phyloP scores from a whole-genome alignment of 768 basidiomycete genomes.

The Lenzites betulinus region DNA sequence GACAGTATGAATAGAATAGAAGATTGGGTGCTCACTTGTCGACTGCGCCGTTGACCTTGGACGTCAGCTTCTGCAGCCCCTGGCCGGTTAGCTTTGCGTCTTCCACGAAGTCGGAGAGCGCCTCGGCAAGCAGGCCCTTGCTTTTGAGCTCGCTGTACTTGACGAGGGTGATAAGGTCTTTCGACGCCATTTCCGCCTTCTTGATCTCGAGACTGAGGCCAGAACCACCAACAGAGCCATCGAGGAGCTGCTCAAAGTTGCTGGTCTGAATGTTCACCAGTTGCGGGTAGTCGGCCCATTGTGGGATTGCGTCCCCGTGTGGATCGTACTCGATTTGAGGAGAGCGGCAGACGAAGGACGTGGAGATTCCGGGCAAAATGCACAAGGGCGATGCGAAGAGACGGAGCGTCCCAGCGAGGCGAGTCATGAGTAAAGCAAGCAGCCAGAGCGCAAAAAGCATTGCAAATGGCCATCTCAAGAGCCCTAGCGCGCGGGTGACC shows the following conservation, averaged over 20 bases:
- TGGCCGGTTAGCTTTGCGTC: constrained; percentile 64
- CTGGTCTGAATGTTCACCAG: constrained; percentile 62
- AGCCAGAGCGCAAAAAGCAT: constrained; percentile 54
- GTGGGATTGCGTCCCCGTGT: constrained; percentile 24
- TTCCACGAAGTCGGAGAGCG: constrained; percentile 53
- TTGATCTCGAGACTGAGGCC: constrained; percentile 67
- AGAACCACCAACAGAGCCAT: constrained; percentile 58
- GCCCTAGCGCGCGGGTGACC: constrained; percentile 44
- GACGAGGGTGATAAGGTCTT: constrained; percentile 65
- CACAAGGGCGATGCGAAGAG: constrained; percentile 59
- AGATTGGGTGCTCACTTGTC: constrained; percentile 54
- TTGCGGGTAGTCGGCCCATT: constrained; percentile 61
- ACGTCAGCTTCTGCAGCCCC: constrained; percentile 60
- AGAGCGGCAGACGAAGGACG: constrained; percentile 44
- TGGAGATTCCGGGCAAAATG: constrained; percentile 59
- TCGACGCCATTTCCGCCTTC: constrained; percentile 76
- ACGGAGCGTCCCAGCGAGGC: constrained; percentile 46
- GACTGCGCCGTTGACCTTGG: constrained; percentile 72
- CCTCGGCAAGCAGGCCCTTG: constrained; percentile 55
- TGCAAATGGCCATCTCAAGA: constrained; percentile 58
- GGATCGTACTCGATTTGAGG: constrained; percentile 6
- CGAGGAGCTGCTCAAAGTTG: constrained; percentile 63
- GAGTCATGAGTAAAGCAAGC: constrained; percentile 46
- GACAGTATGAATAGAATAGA: not conserved
- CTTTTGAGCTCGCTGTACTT: constrained; percentile 62